Conservation (phyloP, 2,329 filamentous ascomycete species). For the Stenocarpella maydis region DNA sequence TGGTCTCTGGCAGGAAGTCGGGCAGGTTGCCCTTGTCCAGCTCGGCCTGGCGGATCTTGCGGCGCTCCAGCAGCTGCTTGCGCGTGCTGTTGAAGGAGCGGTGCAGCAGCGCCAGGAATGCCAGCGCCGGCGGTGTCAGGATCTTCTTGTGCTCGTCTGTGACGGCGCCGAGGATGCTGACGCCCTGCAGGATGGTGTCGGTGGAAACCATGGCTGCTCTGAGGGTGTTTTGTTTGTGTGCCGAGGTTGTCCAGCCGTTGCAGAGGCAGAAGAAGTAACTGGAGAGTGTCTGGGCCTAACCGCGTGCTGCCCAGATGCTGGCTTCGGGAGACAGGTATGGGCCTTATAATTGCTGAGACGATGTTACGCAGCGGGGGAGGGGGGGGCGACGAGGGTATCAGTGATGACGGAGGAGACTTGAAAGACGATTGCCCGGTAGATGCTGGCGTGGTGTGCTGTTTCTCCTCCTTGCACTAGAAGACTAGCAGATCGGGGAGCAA, state of each 20-base stretch:
- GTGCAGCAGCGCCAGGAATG: constrained; percentile 94
- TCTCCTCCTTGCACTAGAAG: not conserved
- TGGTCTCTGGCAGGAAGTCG: constrained; percentile 96
- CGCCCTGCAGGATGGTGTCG: constrained; percentile 85
- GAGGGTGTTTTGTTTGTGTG: constrained; percentile 23
- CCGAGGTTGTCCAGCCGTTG: constrained; percentile 23
- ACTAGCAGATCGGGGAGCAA: constrained; percentile 13
- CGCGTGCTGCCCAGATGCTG: not conserved
- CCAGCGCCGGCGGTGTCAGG: constrained; percentile 86
- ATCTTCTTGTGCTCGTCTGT: constrained; percentile 87
- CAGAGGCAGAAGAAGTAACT: not conserved
- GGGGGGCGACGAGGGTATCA: not conserved
- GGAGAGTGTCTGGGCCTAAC: not conserved
- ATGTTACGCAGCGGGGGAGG: not conserved
- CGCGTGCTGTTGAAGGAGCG: constrained; percentile 91
- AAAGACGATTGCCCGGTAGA: constrained; percentile 9
- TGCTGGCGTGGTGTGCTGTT: not conserved
- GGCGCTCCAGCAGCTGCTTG: constrained; percentile 87
- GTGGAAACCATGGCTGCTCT: constrained; percentile 68
- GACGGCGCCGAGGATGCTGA: constrained; percentile 83
- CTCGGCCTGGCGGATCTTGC: constrained; percentile 87
- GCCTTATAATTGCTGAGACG: constrained; percentile 16
- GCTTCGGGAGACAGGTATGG: not conserved
- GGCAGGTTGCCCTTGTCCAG: constrained; percentile 88
- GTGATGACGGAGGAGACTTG: constrained; percentile 29